A percentile compares a stretch with the other conserved stretches of the same genome.
These are phyloP conservation scores for Camellia japonica DNA, from an alignment of 148 eudicot genomes.

Conservation along the genomic window DNA sequence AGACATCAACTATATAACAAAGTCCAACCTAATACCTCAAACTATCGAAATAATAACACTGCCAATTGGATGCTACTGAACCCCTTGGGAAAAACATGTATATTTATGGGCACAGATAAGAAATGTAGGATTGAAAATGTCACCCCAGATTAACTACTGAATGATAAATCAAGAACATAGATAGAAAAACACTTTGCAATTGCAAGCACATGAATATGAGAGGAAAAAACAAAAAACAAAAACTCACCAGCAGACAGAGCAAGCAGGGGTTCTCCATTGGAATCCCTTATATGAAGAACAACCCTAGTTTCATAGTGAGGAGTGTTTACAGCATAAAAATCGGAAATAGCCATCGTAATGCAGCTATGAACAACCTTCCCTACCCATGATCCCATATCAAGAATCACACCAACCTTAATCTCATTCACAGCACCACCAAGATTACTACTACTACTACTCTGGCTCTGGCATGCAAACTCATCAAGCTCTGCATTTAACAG, in stretches of 20 bases:
- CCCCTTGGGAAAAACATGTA: neutral
- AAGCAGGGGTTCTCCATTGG: slow-evolving; percentile 15
- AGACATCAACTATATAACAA: too few species aligned
- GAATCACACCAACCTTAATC: slow-evolving; percentile 26
- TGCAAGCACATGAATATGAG: neutral
- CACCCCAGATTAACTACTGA: neutral
- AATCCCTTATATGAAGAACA: slow-evolving; percentile 23
- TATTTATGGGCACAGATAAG: neutral
- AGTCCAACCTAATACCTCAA: too few species aligned
- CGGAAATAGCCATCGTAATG: slow-evolving; percentile 30
- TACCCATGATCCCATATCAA: slow-evolving; percentile 19
- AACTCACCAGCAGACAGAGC: slow-evolving; percentile 28
- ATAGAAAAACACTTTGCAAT: neutral
- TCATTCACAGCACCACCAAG: neutral
- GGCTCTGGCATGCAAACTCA: too few species aligned
- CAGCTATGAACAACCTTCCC: slow-evolving; percentile 23
- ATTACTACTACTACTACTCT: neutral
- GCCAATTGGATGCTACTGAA: too few species aligned
- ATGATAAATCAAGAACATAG: neutral
- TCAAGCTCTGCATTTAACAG: too few species aligned
- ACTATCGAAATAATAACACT: too few species aligned
- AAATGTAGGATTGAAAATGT: neutral
- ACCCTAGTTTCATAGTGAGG: slow-evolving; percentile 24
- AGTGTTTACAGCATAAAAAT: slow-evolving; percentile 31
- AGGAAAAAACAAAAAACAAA: neutral